A percentile compares a stretch with the other conserved stretches of the same genome.
phyloP scores from a whole-genome alignment of 2,329 filamentous ascomycete species.

The Sporothrix brasiliensis region DNA sequence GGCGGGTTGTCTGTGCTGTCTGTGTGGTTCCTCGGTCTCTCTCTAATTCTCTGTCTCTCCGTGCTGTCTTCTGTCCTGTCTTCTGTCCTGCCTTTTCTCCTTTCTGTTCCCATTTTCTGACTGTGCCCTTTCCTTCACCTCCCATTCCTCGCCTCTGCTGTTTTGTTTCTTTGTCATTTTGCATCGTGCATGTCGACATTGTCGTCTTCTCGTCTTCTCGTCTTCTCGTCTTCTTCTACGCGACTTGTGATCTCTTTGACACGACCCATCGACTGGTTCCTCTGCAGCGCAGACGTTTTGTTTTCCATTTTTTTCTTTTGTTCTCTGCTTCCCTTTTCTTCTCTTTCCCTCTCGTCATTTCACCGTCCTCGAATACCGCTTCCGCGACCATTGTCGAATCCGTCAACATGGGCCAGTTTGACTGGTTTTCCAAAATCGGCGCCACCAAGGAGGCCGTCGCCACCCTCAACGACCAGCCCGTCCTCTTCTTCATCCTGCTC shows the following conservation, averaged over 20 bases:
- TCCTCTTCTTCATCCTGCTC: slow-evolving; percentile 60
- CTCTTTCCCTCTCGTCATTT: background rate
- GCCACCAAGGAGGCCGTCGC: slow-evolving; percentile 62
- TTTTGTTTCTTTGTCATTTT: slow-evolving; percentile 12
- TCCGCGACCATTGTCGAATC: background rate
- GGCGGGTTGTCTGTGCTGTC: slow-evolving; percentile 25
- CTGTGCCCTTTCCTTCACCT: background rate
- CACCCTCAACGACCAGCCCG: slow-evolving; percentile 63
- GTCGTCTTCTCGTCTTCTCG: background rate
- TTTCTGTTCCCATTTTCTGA: slow-evolving; percentile 12
- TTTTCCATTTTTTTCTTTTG: background rate
- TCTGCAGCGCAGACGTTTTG: slow-evolving; percentile 28
- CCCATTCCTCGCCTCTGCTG: background rate
- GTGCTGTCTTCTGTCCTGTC: background rate
- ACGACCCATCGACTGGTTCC: slow-evolving; percentile 11
- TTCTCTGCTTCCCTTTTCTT: background rate
- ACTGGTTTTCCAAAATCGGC: slow-evolving; percentile 60
- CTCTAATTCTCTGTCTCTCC: background rate
- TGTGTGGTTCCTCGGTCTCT: background rate
- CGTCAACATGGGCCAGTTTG: slow-evolving; percentile 53
- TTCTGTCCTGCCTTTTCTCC: background rate
- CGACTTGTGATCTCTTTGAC: background rate
- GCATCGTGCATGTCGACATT: slow-evolving; percentile 7
- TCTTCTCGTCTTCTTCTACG: background rate
- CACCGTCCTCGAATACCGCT: background rate